Evolutionary conservation across 352 stramenopile species (phyloP).

Genomic region (Globisporangium apiculatum): DNA sequence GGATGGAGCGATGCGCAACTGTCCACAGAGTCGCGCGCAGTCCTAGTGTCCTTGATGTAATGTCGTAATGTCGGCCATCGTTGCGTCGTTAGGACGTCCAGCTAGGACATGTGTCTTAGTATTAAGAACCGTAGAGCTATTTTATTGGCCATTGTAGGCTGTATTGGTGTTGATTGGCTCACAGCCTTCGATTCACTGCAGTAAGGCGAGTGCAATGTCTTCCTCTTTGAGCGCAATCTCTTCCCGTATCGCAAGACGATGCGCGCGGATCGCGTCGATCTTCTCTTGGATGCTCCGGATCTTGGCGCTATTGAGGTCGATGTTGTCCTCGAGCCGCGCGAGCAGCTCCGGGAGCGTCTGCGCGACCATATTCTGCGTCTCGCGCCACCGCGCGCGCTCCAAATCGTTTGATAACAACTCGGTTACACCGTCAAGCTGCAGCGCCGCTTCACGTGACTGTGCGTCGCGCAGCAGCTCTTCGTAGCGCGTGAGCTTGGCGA

Average conservation of each 20-base stretch:
- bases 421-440: constrained; percentile 14
- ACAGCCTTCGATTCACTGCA: constrained; percentile 14
- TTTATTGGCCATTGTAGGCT: no score
- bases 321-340: constrained; percentile 44
- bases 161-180: not conserved
- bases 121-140: no score
- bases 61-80: no score
- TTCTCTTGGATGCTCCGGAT: constrained; percentile 51
- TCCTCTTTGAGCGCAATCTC: constrained; percentile 52
- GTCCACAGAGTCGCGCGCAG: no score
- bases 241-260: constrained; percentile 46
- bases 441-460: constrained; percentile 15
- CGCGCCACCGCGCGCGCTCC: constrained; percentile 36
- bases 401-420: constrained; percentile 20
- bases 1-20: no score
- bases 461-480: constrained; percentile 26
- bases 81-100: no score
- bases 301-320: constrained; percentile 56
- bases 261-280: constrained; percentile 40
- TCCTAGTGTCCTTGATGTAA: no score
- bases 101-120: no score
- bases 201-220: constrained; percentile 38
- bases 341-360: constrained; percentile 44
- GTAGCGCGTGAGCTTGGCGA: constrained; percentile 34
- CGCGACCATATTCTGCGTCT: constrained; percentile 48